Evolutionary conservation across 2,329 filamentous ascomycete species (phyloP), one percentile per base, ranked within the genome.

Genomic region (Hypomyces perniciosus): DNA sequence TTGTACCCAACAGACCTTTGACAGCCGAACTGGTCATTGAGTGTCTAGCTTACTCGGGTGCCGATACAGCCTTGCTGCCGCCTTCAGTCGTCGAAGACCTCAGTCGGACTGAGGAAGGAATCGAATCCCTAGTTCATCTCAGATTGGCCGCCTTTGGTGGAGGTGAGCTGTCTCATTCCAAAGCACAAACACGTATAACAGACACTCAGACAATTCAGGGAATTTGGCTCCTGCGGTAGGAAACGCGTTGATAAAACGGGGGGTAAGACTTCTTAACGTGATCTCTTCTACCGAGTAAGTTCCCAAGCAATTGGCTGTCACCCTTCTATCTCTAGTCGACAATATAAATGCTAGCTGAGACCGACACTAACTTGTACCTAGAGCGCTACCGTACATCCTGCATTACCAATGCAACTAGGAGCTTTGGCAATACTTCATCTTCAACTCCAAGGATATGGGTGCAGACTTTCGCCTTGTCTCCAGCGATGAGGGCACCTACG

Each of bases 31-130:
- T 68, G 1, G 61, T 66, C 1, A 26, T 64, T 1, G 64, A 70
- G 9, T 65, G 63, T 8, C 41, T 72, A 4, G 39, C 62, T 0
- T 34, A 66, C 26, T 52, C 59, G 4, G 51, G 60, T 0, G 57
- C 61, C 1, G 61, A 71, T 10, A 57, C 61, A 2, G 53, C 61
- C 0, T 10, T 69, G 0, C 52, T 71, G 4, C 64, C 72, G 1
- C 73, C 73, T 0, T 64, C 68, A 0, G 62, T 75, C 12, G 48
- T 77, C 1, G 73, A 75, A 42, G 72, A 76, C 2, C 63, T 77
- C 59, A 68, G 66, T 44, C 59, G 68, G 30, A 61, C 54, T 2
- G 57, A 66, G 0, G 58, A 66, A 2, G 57, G 65, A 2, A 54
- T 69, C 5, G 54, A 59, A 2, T 39, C 57, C 0, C 56, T 77